Percentiles rank a stretch among this genome's conserved stretches.
Conservation (phyloP, 139 green algal genomes). For the Dunaliella sp. region DNA sequence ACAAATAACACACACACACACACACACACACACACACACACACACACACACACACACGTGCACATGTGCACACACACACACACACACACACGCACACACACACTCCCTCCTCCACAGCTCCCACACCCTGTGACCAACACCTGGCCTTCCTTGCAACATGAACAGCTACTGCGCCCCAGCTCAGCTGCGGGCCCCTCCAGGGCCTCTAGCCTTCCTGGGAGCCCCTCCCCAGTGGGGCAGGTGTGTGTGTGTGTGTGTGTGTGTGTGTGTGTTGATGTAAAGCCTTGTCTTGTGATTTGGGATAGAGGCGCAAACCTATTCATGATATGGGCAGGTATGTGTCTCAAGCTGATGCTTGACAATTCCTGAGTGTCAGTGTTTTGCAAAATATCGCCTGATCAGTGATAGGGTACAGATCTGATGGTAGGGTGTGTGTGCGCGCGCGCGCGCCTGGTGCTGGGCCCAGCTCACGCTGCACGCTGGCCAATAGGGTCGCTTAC, state of each 20-base stretch:
- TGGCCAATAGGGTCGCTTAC: too few species aligned
- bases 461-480: too few species aligned
- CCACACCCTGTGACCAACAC: slow-evolving; percentile 26
- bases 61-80: neutral
- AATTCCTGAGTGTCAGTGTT: too few species aligned
- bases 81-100: neutral
- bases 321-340: too few species aligned
- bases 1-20: neutral
- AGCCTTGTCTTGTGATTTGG: neutral
- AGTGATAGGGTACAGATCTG: too few species aligned
- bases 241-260: too few species aligned
- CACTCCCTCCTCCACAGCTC: neutral
- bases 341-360: too few species aligned
- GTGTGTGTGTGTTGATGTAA: neutral
- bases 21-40: neutral
- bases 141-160: slow-evolving; percentile 39
- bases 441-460: too few species aligned
- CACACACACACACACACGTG: neutral
- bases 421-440: too few species aligned
- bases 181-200: neutral
- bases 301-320: neutral
- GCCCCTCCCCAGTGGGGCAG: neutral
- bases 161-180: slow-evolving; percentile 7
- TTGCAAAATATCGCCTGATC: too few species aligned
- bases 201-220: neutral